Conservation (phyloP, 2,329 filamentous ascomycete genomes). For the Sarocladiaceae sp. region DNA sequence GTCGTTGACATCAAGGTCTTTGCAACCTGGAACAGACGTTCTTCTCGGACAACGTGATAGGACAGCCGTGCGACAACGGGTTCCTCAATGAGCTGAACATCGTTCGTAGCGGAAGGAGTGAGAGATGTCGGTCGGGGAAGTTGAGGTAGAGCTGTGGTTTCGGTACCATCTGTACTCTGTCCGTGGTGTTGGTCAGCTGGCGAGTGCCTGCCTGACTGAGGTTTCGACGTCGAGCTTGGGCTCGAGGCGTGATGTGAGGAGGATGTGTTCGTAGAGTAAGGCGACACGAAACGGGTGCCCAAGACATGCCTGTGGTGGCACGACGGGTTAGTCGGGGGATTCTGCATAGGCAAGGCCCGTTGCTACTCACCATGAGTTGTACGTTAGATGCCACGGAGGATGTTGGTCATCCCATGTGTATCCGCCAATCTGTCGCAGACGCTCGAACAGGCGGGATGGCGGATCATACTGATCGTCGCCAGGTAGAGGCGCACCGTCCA, state of each 20-base stretch:
- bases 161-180: slow-evolving; percentile 31
- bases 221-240: slow-evolving; percentile 35
- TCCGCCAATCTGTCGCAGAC: slow-evolving; percentile 64
- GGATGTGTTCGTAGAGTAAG: slow-evolving; percentile 37
- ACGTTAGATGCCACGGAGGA: slow-evolving; percentile 58
- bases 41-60: slow-evolving; percentile 72
- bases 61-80: slow-evolving; percentile 77
- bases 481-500: slow-evolving; percentile 45
- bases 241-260: slow-evolving; percentile 38
- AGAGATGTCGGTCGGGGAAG: slow-evolving; percentile 22
- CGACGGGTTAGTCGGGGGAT: not conserved
- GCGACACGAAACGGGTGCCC: slow-evolving; percentile 53
- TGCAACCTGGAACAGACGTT: slow-evolving; percentile 79
- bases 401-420: slow-evolving; percentile 69
- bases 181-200: slow-evolving; percentile 27
- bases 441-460: slow-evolving; percentile 63
- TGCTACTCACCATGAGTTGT: slow-evolving; percentile 71
- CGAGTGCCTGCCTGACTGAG: slow-evolving; percentile 36
- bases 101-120: slow-evolving; percentile 29
- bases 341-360: not conserved
- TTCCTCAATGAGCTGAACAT: slow-evolving; percentile 52
- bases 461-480: slow-evolving; percentile 54
- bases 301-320: slow-evolving; percentile 51
- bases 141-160: slow-evolving; percentile 31
- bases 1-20: slow-evolving; percentile 64